Evolutionary conservation across 129 eudicot genomes (phyloP), one percentile per base, ranked within the genome.

Genomic region (Saussurea involucrata): DNA sequence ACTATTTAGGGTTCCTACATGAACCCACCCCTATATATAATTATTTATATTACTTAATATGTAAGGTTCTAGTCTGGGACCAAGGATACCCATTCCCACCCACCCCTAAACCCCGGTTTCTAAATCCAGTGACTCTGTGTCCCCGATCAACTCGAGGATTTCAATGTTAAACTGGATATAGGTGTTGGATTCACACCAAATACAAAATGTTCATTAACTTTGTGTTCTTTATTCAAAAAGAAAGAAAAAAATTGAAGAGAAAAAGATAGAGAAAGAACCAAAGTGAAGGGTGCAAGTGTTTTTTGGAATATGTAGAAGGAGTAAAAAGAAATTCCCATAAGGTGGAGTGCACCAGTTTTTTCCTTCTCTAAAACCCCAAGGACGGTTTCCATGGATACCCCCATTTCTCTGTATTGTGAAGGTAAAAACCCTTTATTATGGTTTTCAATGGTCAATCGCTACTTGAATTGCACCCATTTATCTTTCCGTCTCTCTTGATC

Each of bases 361-460:
- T 75, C 49, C 21, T 58, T 73, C 22, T 73, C 61, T 75, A 66
- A 76, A 76, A 49, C 80, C 80, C 80, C 74, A 67, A 76, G 25
- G 33, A 67, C 73, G 67, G 73, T 66, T 76, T 49, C 29, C n/a
- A 24, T 21, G 21, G 18, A 20, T 71, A 34, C 17, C 70, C 3
- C 78, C 72, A 42, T 21, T 72, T 72, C 73, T 63, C 33, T 49
- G 40, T 68, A 80, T 32, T 66, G 72, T 67, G 28, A 71, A 71
- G 83, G 83, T 72, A 73, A 24, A 80, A 53, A 53, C 61, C 61
- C 61, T 53, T n/a, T 53, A 29, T 37, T 12, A 53, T 53, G 61
- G 61, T 53, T 53, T 53, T 53, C 61, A 22, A 17, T 53, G 61
- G 61, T 53, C 22, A 53, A 53, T 53, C 24, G 61, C 61, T 53